A percentile compares a stretch with the other conserved stretches of the same genome.
Evolutionary conservation across 169 alveolate genomes (phyloP).

Genomic region (Fabrea salina): DNA sequence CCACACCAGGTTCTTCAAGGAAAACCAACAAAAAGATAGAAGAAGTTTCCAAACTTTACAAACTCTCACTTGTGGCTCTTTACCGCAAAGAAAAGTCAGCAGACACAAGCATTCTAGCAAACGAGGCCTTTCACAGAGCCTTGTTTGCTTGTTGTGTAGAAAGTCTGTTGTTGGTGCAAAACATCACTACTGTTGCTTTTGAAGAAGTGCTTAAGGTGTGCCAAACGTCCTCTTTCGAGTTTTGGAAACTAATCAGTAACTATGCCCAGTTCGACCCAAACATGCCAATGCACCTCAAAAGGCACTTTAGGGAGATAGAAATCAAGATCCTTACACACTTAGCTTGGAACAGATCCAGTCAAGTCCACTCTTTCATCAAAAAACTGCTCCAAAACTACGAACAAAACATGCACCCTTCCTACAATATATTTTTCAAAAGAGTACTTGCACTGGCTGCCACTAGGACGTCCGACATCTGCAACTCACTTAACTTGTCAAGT

Average conservation of each 20-base stretch:
- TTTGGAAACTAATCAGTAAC: slow-evolving; percentile 52
- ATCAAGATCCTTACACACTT: slow-evolving; percentile 43
- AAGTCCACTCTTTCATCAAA: background rate
- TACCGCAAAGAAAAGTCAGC: background rate
- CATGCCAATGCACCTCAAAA: slow-evolving; percentile 44
- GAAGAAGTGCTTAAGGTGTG: slow-evolving; percentile 36
- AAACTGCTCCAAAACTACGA: background rate
- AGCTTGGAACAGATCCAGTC: slow-evolving; percentile 43
- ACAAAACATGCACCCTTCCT: background rate
- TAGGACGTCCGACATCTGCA: slow-evolving; percentile 37
- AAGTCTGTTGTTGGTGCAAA: slow-evolving; percentile 31
- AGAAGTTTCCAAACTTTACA: background rate
- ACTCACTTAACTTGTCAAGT: slow-evolving; percentile 30
- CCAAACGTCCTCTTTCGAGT: slow-evolving; percentile 40
- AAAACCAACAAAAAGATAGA: background rate
- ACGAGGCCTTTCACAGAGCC: slow-evolving; percentile 25
- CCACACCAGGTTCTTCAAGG: background rate
- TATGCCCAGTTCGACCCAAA: slow-evolving; percentile 45
- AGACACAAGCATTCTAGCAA: background rate
- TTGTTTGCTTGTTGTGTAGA: slow-evolving; percentile 40
- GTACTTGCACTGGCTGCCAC: slow-evolving; percentile 42
- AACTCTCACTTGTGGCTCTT: background rate
- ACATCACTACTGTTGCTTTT: background rate
- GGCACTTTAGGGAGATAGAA: slow-evolving; percentile 58
- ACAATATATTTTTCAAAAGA: slow-evolving; percentile 46